These are phyloP conservation scores for Pleurotus platypus DNA, from an alignment of 768 basidiomycete genomes.

Conservation along the genomic window DNA sequence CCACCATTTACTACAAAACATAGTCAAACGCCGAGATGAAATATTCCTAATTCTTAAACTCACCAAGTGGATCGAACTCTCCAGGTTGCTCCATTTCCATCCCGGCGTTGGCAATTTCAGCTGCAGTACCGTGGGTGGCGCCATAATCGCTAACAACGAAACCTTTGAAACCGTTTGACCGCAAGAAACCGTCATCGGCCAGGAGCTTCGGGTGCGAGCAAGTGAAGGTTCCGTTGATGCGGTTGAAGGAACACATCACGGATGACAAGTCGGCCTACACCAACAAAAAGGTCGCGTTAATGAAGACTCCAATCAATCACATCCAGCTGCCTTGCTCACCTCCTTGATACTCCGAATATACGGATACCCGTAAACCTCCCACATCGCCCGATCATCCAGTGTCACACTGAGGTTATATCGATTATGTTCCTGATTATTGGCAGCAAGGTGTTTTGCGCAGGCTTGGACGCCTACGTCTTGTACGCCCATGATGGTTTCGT, in stretches of 20 bases:
- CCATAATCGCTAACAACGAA: constrained; percentile 15
- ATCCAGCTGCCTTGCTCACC: no score
- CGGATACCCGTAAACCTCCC: constrained; percentile 22
- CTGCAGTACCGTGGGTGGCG: constrained; percentile 15
- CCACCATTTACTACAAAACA: neutral
- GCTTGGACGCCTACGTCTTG: constrained; percentile 48
- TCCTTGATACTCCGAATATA: constrained; percentile 16
- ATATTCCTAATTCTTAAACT: neutral
- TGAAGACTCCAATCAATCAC: neutral
- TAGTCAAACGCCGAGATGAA: neutral
- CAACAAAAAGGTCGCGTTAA: neutral
- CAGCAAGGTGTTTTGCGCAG: constrained; percentile 7
- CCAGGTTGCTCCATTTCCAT: constrained; percentile 18
- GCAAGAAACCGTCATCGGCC: constrained; percentile 11
- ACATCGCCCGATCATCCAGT: constrained; percentile 36
- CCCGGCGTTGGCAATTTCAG: constrained; percentile 17
- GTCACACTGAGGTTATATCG: constrained; percentile 7
- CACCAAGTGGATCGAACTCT: neutral
- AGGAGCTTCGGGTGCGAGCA: constrained; percentile 39
- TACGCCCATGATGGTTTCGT: constrained; percentile 47
- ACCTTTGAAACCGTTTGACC: constrained; percentile 14
- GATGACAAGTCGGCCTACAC: constrained; percentile 25
- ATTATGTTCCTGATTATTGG: constrained; percentile 13
- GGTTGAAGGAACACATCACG: constrained; percentile 28
- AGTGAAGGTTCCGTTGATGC: constrained; percentile 38